Base-by-base conservation (phyloP, 306 rosid genomes). In the Canavalia gladiata region DNA sequence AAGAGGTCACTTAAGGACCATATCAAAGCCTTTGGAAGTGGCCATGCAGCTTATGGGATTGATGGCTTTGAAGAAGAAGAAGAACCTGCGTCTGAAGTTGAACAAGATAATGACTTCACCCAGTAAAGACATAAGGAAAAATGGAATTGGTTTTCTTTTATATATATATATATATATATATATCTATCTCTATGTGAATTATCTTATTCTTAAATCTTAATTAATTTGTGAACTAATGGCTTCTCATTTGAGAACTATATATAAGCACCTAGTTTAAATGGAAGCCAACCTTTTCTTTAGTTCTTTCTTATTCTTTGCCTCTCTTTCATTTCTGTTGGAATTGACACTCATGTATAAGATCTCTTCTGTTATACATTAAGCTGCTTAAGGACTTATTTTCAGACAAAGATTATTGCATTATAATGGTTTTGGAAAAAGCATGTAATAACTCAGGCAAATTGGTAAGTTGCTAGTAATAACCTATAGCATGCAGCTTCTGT, bases 11-110 rank as follows among this genome's bases (percentile, higher is more conserved):
- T 93, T 29, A 93, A 91, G 73, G 97, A 93, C 68, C 97, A 93
- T 60, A 90, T 93, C 42, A 91, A 90, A 66, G 97, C 97, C 25
- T 93, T 93, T 62, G 97, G 97, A 9, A 88, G 82, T 51, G 92
- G 91, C 46, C 97, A 93, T 62, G 97, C 92, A 9, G 92, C 96
- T 4, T 87, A 86, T 65, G 94, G 94, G 10, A 71, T 87, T 2
- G 87, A 86, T 75, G 90, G 87, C 18, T 88, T 93, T 9, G 96
- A 90, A 56, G 97, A 93, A 50, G 95, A 90, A 10, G 97, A 93
- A 50, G 97, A 93, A 7, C 94, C 91, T 28, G 94, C 97, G 28
- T 93, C 97, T 5, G 97, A 93, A 72, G 96, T 90, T 18, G 97
- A 92, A 67, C 95, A 92, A 81, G 95, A 92, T 74, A 89, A 92